A percentile compares a stretch with the other conserved stretches of the same genome.
phyloP scores from a whole-genome alignment of 1,284 basidiomycete species.

The Fistulina hepatica region DNA sequence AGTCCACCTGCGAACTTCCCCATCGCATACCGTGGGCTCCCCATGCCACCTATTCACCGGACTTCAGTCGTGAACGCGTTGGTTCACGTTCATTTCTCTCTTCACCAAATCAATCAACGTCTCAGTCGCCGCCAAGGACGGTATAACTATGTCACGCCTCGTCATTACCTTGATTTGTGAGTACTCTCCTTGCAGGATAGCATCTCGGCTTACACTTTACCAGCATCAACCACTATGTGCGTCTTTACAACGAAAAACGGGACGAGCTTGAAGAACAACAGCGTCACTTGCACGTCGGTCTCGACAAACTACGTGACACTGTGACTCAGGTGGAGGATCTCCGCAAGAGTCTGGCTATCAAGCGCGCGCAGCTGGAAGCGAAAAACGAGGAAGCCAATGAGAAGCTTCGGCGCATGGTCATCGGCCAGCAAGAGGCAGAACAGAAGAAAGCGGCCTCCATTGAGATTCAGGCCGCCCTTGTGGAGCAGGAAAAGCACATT shows the following conservation, averaged over 20 bases:
- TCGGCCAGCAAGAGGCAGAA: conserved; percentile 97
- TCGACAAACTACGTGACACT: conserved; percentile 94
- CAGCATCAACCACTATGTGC: conserved; percentile 95
- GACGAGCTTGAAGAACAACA: conserved; percentile 98
- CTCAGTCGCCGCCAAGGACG: conserved; percentile 87
- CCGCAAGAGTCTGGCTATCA: conserved; percentile 89
- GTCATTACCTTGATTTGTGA: conserved; percentile 97
- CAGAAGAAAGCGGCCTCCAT: conserved; percentile 96
- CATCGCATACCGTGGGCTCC: conserved; percentile 73
- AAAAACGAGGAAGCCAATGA: conserved; percentile 95
- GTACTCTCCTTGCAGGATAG: conserved; percentile 26
- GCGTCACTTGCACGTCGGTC: conserved; percentile 94
- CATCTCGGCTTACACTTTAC: conserved; percentile 10
- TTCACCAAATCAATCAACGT: conserved; percentile 83
- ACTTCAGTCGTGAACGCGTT: conserved; percentile 89
- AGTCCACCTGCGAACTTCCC: conserved; percentile 75
- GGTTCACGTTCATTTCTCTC: conserved; percentile 85
- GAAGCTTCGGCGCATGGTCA: conserved; percentile 96
- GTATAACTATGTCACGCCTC: conserved; percentile 94
- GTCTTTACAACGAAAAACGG: conserved; percentile 95
- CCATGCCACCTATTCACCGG: conserved; percentile 75
- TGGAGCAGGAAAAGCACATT: conserved; percentile 85
- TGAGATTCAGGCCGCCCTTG: conserved; percentile 88
- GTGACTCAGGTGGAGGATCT: conserved; percentile 95
- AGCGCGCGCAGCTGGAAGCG: conserved; percentile 84